Base-by-base conservation (phyloP, 371 early-diverging fungal species). In the Nosema muscidifuracis region DNA sequence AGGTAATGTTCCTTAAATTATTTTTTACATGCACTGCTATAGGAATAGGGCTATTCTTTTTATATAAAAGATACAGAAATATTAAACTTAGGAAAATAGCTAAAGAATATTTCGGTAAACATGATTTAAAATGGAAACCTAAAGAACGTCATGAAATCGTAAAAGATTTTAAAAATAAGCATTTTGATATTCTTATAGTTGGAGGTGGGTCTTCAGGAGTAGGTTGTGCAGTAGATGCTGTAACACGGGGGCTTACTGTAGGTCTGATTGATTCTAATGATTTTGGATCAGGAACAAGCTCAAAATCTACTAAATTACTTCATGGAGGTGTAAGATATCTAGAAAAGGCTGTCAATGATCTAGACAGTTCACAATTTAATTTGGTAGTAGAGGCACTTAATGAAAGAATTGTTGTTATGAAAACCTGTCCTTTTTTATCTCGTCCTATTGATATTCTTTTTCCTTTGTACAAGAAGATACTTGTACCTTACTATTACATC, bases 241-340 rank as follows among this genome's bases (percentile, higher is more conserved):
- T 90, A 1, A 89, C 94, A 6, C 85, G 97, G 51, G 99, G 99
- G 51, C 84, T 96, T 38, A 90, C 88, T 33, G 95, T 94, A 4
- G 94, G 94, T 6, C 81, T 97, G 77, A 92, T 98, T 1, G 99
- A 98, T 82, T 84, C 90, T 61, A 91, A 92, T 77, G 99, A 98
- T 84, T 97, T 93, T 85, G 87, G 93, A 16, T 86, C 91, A 84
- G 93, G 91, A 53, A 96, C 97, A 0, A 91, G 91, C 34, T 94
- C 95, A 1, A 87, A 94, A 74, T 90, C 90, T 18, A 97, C 99
- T 4, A 98, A 98, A 79, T 86, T 98, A 13, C 91, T 98, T 20
- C 99, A 98, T 79, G 99, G 99, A 67, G 99, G 99, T 77, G 94
- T 98, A 38, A 87, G 99, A 63, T 98, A 98, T 83, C 86, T 98